These are phyloP conservation scores for Suhomyces tanzawaensis DNA, from an alignment of 805 yeast genomes.

Conservation along the genomic window DNA sequence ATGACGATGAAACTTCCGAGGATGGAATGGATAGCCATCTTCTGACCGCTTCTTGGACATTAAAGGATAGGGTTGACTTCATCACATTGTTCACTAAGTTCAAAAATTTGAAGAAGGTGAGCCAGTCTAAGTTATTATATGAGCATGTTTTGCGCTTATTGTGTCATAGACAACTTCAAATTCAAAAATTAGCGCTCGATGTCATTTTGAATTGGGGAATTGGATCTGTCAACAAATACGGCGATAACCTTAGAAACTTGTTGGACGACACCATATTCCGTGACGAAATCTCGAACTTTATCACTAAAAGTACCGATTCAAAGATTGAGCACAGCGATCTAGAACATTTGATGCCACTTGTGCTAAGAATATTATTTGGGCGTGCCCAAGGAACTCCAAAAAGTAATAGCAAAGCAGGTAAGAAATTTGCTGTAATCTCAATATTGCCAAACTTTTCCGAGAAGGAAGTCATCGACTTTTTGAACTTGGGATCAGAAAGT, in stretches of 20 bases:
- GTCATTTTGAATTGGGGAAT: constrained; percentile 66
- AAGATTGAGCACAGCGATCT: constrained; percentile 62
- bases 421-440: constrained; percentile 68
- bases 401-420: constrained; percentile 69
- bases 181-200: constrained; percentile 72
- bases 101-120: constrained; percentile 56
- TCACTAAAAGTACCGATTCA: constrained; percentile 48
- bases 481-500: constrained; percentile 59
- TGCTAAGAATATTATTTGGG: constrained; percentile 80
- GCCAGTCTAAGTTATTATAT: constrained; percentile 52
- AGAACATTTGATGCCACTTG: constrained; percentile 60
- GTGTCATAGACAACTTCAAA: constrained; percentile 55
- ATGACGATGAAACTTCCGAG: constrained; percentile 28
- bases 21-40: constrained; percentile 5
- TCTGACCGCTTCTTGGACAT: constrained; percentile 32
- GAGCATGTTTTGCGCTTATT: constrained; percentile 53
- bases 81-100: constrained; percentile 64
- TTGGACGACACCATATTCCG: constrained; percentile 81
- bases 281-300: constrained; percentile 74
- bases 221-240: constrained; percentile 59
- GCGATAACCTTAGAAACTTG: constrained; percentile 68
- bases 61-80: constrained; percentile 55
- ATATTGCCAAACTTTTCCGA: constrained; percentile 57
- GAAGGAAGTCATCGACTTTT: constrained; percentile 54
- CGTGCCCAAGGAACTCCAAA: constrained; percentile 68